These are phyloP conservation scores for Penicillium vulpinum DNA, from an alignment of 2,329 filamentous ascomycete species.

Conservation along the genomic window DNA sequence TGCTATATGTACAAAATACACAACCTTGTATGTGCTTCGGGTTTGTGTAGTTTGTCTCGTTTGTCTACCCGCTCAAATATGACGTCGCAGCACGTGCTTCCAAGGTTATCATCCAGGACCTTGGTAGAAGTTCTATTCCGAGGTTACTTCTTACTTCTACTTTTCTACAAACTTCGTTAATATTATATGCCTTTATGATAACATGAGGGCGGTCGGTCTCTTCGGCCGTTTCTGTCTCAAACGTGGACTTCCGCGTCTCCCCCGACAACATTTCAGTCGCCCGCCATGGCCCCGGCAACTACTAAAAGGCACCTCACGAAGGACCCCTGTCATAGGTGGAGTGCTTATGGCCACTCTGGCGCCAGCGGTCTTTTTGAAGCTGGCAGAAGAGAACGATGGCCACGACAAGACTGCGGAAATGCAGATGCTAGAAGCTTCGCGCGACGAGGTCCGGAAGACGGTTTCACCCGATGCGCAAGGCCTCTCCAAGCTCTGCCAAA, in stretches of 20 bases:
- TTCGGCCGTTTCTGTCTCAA: conserved; percentile 53
- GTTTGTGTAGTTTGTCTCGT: not conserved
- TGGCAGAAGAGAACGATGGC: conserved; percentile 53
- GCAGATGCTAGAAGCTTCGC: conserved; percentile 82
- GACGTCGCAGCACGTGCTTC: conserved; percentile 14
- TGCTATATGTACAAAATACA: not conserved
- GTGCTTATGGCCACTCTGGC: conserved; percentile 51
- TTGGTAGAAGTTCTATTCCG: not conserved
- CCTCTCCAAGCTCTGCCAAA: conserved; percentile 58
- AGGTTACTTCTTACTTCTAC: not conserved
- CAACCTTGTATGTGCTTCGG: not conserved
- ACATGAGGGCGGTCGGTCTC: conserved; percentile 53
- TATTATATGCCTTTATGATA: conserved; percentile 26
- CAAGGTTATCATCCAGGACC: not conserved
- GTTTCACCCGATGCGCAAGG: conserved; percentile 64
- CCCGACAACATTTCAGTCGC: conserved; percentile 31
- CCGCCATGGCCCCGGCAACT: conserved; percentile 27
- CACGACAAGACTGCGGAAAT: conserved; percentile 70
- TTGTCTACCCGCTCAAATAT: not conserved
- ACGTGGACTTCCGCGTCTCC: conserved; percentile 38
- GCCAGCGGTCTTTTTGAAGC: conserved; percentile 60
- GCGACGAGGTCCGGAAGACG: conserved; percentile 71
- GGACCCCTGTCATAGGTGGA: conserved; percentile 28
- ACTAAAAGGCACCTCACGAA: conserved; percentile 18
- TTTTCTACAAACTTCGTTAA: not conserved